Base-by-base conservation (phyloP, 768 basidiomycete genomes). In the Plicaturopsis crispa region DNA sequence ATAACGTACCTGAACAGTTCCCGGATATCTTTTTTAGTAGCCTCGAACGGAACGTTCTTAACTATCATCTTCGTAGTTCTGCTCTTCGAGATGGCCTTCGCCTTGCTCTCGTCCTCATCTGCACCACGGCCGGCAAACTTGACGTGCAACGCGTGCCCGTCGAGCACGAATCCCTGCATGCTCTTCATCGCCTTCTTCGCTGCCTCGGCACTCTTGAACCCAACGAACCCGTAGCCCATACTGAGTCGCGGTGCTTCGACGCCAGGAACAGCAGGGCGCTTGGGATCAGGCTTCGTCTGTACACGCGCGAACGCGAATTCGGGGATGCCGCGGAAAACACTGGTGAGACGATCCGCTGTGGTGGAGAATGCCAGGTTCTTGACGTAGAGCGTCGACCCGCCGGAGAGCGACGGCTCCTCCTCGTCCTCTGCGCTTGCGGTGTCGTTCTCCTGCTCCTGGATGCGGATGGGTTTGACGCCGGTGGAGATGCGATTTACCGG, bases 21-120 rank as follows among this genome's bases (percentile, higher is more conserved):
- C 39, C 85, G 70, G 18, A 99, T 72, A 48, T 99, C 96, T 63
- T 86, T 91, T 68, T 85, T 89, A 31, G 84, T 84, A 32, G 84
- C 89, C 60, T 99, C 96, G 65, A 99, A 99, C 28, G 96, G 92
- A 38, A 97, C 73, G 51, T 99, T 99, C 77, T 97, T 98, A 48
- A 98, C 90, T 36, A 98, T 79, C 73, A 98, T 81, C 77, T 97
- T 98, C 46, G 91, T 86, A 45, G 85, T 84, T 42, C 72, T 72
- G 35, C 71, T 75, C 63, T 75, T 80, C 21, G 63, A 58, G 6
- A 47, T 47, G 12, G 49, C 62, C 18, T 53, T 60, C 40, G 57
- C 66, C 22, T 53, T 65, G 32, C 57, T 55, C n/a, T 56, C 65
- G 35, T 75, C 78, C 24, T 78, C 84, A 28, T 77, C 78, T 6